These are phyloP conservation scores for Penicillium decumbens DNA, from an alignment of 2,329 filamentous ascomycete species.

Conservation along the genomic window DNA sequence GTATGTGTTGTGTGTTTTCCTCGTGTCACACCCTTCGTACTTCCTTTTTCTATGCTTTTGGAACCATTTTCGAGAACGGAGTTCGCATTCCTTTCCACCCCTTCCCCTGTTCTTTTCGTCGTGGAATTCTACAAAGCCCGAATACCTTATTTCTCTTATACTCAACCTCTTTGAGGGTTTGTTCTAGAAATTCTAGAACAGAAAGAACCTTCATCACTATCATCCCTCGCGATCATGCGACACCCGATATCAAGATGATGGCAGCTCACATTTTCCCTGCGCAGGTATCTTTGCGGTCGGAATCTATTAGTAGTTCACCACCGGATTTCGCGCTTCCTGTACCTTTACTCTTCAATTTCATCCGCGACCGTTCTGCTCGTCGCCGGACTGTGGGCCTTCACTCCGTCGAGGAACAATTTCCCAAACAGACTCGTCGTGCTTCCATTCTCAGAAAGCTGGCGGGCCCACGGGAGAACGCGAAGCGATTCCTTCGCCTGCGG, in stretches of 20 bases:
- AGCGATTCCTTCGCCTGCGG: conserved; percentile 44
- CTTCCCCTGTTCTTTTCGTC: conserved; percentile 1
- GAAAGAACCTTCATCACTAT: background rate
- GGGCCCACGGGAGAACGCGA: conserved; percentile 45
- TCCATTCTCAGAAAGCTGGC: conserved; percentile 41
- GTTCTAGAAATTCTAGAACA: background rate
- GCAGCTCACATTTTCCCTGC: conserved; percentile 29
- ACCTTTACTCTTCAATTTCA: conserved; percentile 21
- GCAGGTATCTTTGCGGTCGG: conserved; percentile 28
- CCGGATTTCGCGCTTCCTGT: conserved; percentile 20
- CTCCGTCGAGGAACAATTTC: conserved; percentile 22
- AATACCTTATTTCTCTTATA: too few relatives aligned
- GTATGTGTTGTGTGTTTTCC: conserved; percentile 1
- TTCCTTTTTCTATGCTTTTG: background rate
- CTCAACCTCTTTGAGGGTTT: background rate
- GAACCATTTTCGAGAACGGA: background rate
- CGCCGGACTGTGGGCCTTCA: conserved; percentile 20
- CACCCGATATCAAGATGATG: conserved; percentile 23
- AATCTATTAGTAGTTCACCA: conserved; percentile 20
- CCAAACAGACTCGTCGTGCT: conserved; percentile 26
- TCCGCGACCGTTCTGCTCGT: conserved; percentile 25
- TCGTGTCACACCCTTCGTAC: conserved; percentile 1
- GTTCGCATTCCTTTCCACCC: conserved; percentile 3
- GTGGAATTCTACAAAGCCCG: background rate
- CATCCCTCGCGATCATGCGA: conserved; percentile 8